Base-by-base conservation (phyloP, 2,329 filamentous ascomycete species). In the Grosmannia penicillata region DNA sequence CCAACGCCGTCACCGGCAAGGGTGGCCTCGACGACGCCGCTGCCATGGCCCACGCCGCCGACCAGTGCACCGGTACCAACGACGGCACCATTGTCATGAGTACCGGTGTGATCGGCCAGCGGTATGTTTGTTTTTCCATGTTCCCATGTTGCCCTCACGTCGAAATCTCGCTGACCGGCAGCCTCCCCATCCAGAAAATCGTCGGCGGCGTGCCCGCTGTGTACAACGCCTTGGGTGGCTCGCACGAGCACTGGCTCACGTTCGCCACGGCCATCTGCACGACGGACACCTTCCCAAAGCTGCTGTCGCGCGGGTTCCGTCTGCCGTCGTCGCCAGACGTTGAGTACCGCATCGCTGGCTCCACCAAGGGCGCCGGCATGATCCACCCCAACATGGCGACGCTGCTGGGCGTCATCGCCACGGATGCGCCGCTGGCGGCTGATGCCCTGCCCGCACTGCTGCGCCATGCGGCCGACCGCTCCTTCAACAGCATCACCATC, bases 361-460 rank as follows among this genome's bases (percentile, higher is more conserved):
- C 93, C 75, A 93, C 89, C 52, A 98, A 98, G 65, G 91, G 91
- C 41, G 91, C 91, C 6, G 91, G 91, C 53, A 98, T 98, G 91
- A 94, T 98, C 57, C 87, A 95, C 55, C 91, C 91, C 34, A 96
- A 98, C 65, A 94, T 98, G 87, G 91, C 86, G 23, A 98, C 91
- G 1, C 72, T 96, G 25, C 75, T 98, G 26, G 86, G 84, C 38
- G 81, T 96, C 44, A 72, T 96, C 52, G 86, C 84, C 52, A 98
- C 91, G 13, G 91, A 98, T 51, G 89, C 81, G 1, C 82, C 86
- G 23, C 73, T 96, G 51, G 68, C 75, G 0, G 67, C 82, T 4
- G 54, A 60, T 1, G 69, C 80, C 9, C 72, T 95, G 42, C 73
- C 77, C 35, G 58, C 68, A 0, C 68, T 91, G 13, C 77, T 96